Evolutionary conservation across 805 yeast species (phyloP).

Genomic region (Lachancea sp.): DNA sequence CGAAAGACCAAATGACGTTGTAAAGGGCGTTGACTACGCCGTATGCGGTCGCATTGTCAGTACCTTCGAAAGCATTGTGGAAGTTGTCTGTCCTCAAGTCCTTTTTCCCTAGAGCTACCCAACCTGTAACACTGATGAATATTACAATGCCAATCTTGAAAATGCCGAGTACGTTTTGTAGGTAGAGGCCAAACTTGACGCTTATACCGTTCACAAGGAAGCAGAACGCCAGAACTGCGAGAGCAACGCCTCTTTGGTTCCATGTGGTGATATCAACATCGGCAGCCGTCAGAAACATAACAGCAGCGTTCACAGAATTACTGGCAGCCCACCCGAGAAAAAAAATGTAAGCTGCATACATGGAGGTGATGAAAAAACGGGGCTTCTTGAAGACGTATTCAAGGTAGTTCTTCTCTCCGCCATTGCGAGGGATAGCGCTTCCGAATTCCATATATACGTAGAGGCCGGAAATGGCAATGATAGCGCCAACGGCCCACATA

Average conservation of each 20-base stretch:
- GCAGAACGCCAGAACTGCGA: conserved; percentile 66
- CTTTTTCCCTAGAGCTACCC: conserved; percentile 68
- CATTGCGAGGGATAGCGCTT: conserved; percentile 69
- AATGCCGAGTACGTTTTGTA: conserved; percentile 61
- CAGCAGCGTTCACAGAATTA: conserved; percentile 74
- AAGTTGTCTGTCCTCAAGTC: conserved; percentile 55
- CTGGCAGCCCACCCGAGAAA: conserved; percentile 84
- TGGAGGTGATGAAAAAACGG: conserved; percentile 55
- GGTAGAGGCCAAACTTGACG: conserved; percentile 58
- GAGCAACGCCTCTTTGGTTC: conserved; percentile 72
- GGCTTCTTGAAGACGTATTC: conserved; percentile 68
- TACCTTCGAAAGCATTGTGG: conserved; percentile 50
- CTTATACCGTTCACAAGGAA: conserved; percentile 55
- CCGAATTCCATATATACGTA: conserved; percentile 79
- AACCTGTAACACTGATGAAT: conserved; percentile 69
- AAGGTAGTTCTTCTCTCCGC: conserved; percentile 80
- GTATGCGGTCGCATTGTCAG: conserved; percentile 48
- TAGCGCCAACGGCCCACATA: conserved; percentile 69
- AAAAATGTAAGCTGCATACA: conserved; percentile 65
- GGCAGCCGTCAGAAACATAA: conserved; percentile 70
- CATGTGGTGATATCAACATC: conserved; percentile 60
- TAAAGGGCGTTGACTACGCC: conserved; percentile 71
- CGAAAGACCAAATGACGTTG: conserved; percentile 78
- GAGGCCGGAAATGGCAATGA: conserved; percentile 59
- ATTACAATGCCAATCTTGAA: conserved; percentile 68